Evolutionary conservation across 2,329 filamentous ascomycete genomes (phyloP).

Genomic region (Phyllosticta ampelicida): DNA sequence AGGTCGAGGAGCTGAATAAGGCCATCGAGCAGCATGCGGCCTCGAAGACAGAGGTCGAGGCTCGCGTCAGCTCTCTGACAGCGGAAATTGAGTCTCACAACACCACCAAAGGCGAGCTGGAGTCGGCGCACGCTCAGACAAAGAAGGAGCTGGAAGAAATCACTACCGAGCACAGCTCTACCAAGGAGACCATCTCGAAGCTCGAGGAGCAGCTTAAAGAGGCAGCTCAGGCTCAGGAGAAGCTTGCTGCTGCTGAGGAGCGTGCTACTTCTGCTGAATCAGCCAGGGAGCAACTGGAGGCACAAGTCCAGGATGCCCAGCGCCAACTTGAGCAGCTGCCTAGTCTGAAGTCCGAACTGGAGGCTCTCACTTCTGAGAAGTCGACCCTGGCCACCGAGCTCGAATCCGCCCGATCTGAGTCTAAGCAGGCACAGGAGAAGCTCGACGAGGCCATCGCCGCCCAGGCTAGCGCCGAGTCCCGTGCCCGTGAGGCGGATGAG

Average conservation of each 20-base stretch:
- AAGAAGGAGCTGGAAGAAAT: conserved; percentile 7
- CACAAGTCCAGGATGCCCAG: conserved; percentile 4
- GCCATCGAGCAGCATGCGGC: conserved; percentile 5
- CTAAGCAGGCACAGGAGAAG: neutral
- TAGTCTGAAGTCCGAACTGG: neutral
- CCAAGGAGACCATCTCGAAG: conserved; percentile 6
- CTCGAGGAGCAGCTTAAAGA: conserved; percentile 9
- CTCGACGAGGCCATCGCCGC: conserved; percentile 6
- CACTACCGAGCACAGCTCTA: neutral
- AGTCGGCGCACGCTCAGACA: neutral
- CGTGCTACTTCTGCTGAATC: conserved; percentile 1
- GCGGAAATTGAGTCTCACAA: conserved; percentile 5
- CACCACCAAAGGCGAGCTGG: conserved; percentile 7
- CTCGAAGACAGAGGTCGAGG: conserved; percentile 4
- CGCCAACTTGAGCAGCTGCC: conserved; percentile 5
- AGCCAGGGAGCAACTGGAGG: neutral
- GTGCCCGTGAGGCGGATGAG: neutral
- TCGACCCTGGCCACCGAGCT: neutral
- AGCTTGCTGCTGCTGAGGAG: conserved; percentile 7
- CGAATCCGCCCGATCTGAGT: neutral
- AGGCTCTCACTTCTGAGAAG: neutral
- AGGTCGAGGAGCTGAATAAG: conserved; percentile 11
- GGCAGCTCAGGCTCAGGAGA: conserved; percentile 2
- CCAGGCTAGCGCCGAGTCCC: neutral
- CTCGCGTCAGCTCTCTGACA: conserved; percentile 4